Percentiles rank a stretch among this genome's conserved stretches.
These are phyloP conservation scores for Phyllosticta citrichinensis DNA, from an alignment of 2,329 filamentous ascomycete species.

Conservation along the genomic window DNA sequence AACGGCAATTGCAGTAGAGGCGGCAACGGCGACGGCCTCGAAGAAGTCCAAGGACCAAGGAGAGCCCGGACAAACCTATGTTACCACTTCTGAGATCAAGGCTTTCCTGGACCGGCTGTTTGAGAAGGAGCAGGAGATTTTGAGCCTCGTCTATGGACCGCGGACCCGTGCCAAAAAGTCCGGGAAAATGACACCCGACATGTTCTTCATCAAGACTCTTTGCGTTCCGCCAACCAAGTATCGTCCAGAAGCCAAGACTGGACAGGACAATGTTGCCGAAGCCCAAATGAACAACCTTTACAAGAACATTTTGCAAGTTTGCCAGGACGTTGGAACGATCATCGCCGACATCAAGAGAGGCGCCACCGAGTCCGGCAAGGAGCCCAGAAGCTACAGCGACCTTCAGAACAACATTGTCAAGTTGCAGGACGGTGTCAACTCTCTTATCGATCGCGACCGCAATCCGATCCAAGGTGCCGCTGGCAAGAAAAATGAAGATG, in stretches of 20 bases:
- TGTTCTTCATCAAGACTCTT: constrained; percentile 86
- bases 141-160: constrained; percentile 77
- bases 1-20: constrained; percentile 17
- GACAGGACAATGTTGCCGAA: constrained; percentile 73
- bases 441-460: constrained; percentile 81
- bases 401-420: constrained; percentile 73
- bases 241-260: constrained; percentile 75
- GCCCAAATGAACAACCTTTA: constrained; percentile 82
- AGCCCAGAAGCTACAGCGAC: constrained; percentile 58
- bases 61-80: constrained; percentile 53
- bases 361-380: constrained; percentile 28
- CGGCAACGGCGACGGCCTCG: constrained; percentile 23
- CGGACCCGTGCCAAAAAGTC: constrained; percentile 50
- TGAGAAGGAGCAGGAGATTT: constrained; percentile 72
- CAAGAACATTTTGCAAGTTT: constrained; percentile 70
- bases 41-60: constrained; percentile 34
- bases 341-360: constrained; percentile 54
- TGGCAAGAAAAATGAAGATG: constrained; percentile 71
- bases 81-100: constrained; percentile 75
- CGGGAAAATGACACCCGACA: constrained; percentile 58
- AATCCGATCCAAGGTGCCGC: constrained; percentile 73
- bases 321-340: constrained; percentile 63
- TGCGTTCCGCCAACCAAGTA: constrained; percentile 89
- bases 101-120: constrained; percentile 72
- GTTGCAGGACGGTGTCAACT: constrained; percentile 83